Percentiles rank a stretch among this genome's conserved stretches.
phyloP scores from a whole-genome alignment of 495 filamentous ascomycete species.

The Cenococcum geophilum region DNA sequence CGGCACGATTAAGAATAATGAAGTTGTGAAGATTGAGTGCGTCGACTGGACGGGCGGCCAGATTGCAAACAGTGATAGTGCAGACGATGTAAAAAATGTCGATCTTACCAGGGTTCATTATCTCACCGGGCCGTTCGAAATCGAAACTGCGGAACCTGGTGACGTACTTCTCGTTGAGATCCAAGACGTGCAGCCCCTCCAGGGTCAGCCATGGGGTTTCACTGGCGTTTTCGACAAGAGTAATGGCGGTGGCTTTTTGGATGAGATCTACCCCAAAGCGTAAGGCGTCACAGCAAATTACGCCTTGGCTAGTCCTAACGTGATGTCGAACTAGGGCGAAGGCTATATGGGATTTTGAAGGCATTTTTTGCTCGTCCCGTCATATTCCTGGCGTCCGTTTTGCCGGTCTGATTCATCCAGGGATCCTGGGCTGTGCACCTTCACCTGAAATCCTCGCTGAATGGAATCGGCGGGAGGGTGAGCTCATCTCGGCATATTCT shows the following conservation, averaged over 20 bases:
- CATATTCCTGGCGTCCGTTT: conserved; percentile 62
- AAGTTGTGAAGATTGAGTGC: conserved; percentile 94
- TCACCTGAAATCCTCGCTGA: conserved; percentile 60
- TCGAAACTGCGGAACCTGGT: conserved; percentile 79
- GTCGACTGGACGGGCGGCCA: conserved; percentile 77
- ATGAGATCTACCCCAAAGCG: conserved; percentile 75
- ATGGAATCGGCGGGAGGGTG: conserved; percentile 77
- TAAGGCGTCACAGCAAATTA: background rate
- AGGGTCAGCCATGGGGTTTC: conserved; percentile 88
- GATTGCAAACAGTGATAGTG: conserved; percentile 81
- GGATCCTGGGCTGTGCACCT: conserved; percentile 87
- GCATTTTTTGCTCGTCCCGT: conserved; percentile 83
- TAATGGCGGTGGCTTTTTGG: conserved; percentile 89
- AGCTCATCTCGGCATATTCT: conserved; percentile 64
- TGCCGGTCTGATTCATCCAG: conserved; percentile 74
- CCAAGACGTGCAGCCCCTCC: conserved; percentile 88
- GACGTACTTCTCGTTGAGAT: conserved; percentile 88
- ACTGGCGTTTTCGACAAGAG: conserved; percentile 74
- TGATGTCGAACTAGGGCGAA: conserved; percentile 54
- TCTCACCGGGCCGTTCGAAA: conserved; percentile 84
- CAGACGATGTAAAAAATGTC: conserved; percentile 80
- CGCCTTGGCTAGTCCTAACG: background rate
- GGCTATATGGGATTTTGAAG: conserved; percentile 97
- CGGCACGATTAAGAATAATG: conserved; percentile 72
- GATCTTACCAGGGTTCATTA: conserved; percentile 84